These are phyloP conservation scores for Salvia miltiorrhiza DNA, from an alignment of 257 asterid species.

Conservation along the genomic window DNA sequence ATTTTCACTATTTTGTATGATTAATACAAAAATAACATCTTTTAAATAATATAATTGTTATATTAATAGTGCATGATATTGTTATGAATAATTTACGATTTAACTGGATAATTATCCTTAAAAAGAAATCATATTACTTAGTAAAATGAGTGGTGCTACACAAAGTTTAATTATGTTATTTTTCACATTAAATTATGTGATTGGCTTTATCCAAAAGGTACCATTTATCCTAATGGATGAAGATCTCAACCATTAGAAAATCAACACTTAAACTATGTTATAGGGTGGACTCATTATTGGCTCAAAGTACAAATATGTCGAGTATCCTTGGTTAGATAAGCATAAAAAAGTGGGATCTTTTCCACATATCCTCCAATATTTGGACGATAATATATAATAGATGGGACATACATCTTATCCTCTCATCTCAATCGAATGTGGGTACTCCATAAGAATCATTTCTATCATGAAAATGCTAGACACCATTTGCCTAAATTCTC, in stretches of 20 bases:
- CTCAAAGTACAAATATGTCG: too few relatives aligned
- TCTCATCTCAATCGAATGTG: constrained; percentile 16
- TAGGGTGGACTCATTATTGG: too few relatives aligned
- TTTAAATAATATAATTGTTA: too few relatives aligned
- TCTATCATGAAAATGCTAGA: constrained; percentile 4
- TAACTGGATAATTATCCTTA: too few relatives aligned
- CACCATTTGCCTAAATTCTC: neutral
- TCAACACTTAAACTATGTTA: neutral
- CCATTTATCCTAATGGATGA: too few relatives aligned
- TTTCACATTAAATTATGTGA: neutral
- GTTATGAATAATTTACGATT: too few relatives aligned
- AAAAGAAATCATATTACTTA: too few relatives aligned
- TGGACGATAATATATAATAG: constrained; percentile 1
- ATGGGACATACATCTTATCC: constrained; percentile 32
- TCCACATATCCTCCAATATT: neutral
- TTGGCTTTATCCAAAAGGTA: neutral
- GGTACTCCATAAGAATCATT: constrained; percentile 20
- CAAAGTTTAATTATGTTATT: neutral
- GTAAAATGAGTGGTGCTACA: neutral
- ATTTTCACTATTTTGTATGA: too few relatives aligned
- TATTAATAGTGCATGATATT: too few relatives aligned
- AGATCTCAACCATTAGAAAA: neutral
- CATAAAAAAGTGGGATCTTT: neutral
- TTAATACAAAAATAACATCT: too few relatives aligned
- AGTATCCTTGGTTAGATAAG: constrained; percentile 25